Evolutionary conservation across 139 green algal species (phyloP), one percentile per base, ranked within the genome.

Genomic region (Chlorella sp.): DNA sequence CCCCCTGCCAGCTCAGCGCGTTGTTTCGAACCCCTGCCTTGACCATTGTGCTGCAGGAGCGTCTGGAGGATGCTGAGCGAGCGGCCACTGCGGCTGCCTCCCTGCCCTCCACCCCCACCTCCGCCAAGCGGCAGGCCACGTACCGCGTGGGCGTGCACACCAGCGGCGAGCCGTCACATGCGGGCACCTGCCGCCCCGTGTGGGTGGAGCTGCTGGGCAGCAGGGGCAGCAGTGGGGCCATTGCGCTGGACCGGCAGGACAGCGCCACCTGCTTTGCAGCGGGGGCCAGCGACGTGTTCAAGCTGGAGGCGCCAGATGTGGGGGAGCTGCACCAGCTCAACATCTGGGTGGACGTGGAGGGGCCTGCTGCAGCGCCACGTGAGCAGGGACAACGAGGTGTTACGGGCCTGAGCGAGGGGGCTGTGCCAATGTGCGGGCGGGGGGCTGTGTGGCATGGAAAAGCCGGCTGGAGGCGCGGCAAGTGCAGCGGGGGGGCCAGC

Each of bases 281-380:
- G 26, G 48, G 66, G 24, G 76, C 34, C 16, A 5, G 36, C 42
- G 91, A 94, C 53, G 85, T 78, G 39, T 95, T 95, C 76, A 64
- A 81, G 81, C 15, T 94, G 64, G 68, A 88, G 60, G 69, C 85
- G 19, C 77, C 68, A 0, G 89, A 89, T 89, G 68, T 94, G 57
- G 92, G 89, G 15, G 85, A 92, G 34, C 68, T 94, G 53, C 91
- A 90, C 34, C 69, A 85, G 88, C 87, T 83, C 19, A 84, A 86
- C 88, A 79, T 85, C 66, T 90, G 89, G 77, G 75, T 91, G 69
- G 88, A 87, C 40, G 66, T 18, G 0, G 66, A 42, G 84, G 28
- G 37, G 24, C 16, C 81, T 30, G 24, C 32, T 64, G 48, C 42
- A 42, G 16, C 14, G 15, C 12, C 37, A 11, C 30, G 48, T 42